Evolutionary conservation across 352 stramenopile species (phyloP).

Genomic region (Globisporangium takayamanum): DNA sequence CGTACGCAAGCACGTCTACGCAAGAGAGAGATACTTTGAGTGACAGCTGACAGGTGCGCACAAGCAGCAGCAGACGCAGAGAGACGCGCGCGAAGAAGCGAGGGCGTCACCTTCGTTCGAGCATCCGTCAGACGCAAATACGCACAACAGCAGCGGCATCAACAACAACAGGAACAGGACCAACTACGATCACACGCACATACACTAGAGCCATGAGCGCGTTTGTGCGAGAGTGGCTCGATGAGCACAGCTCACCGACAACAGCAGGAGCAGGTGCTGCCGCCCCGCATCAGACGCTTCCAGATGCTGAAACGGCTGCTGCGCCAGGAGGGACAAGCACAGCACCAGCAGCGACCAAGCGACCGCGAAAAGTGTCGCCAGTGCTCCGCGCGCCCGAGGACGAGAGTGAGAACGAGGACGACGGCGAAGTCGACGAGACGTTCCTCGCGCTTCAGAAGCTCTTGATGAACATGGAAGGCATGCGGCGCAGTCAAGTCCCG

Average conservation of each 20-base stretch:
- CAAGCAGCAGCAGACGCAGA: neutral
- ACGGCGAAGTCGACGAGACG: constrained; percentile 75
- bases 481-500: constrained; percentile 17
- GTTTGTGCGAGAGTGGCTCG: constrained; percentile 5
- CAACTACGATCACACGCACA: neutral
- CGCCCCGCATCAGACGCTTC: neutral
- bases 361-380: constrained; percentile 48
- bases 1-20: no score
- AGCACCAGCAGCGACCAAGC: constrained; percentile 7
- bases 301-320: neutral
- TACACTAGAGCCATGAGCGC: constrained; percentile 3
- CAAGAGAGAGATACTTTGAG: no score
- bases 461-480: constrained; percentile 55
- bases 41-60: no score
- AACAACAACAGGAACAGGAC: neutral
- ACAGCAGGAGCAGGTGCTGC: neutral
- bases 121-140: no score
- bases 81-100: neutral
- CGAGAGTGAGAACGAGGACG: constrained; percentile 43
- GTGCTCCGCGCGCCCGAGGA: constrained; percentile 18
- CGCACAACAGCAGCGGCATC: neutral
- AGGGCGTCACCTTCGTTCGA: neutral
- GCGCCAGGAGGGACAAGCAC: neutral
- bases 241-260: neutral
- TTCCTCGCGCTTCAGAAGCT: constrained; percentile 75